Percentiles rank a stretch among this genome's conserved stretches.
These are phyloP conservation scores for Sphaerulina vaccinii DNA, from an alignment of 2,329 filamentous ascomycete genomes.

Conservation along the genomic window DNA sequence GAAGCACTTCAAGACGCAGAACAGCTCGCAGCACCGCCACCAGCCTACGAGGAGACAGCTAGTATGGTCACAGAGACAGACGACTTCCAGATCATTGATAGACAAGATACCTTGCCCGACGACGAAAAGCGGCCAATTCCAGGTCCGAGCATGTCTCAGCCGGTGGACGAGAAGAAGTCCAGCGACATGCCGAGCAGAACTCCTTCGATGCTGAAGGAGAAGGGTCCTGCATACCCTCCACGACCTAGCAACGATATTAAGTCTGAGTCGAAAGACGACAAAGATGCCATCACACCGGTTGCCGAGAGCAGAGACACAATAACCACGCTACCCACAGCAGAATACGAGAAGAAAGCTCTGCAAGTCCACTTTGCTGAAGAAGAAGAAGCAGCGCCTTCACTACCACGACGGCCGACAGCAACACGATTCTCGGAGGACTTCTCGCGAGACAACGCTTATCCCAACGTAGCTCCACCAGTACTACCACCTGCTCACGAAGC, in stretches of 20 bases:
- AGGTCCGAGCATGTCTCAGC: background rate
- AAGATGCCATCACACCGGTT: background rate
- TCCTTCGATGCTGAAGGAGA: constrained; percentile 8
- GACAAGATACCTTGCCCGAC: constrained; percentile 3
- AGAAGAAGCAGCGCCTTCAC: background rate
- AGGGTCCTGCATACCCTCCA: constrained; percentile 5
- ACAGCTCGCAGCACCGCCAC: constrained; percentile 14
- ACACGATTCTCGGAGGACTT: constrained; percentile 12
- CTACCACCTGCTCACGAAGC: background rate
- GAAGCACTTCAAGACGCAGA: constrained; percentile 17
- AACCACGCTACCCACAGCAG: background rate
- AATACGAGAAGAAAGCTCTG: background rate
- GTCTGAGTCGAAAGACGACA: background rate
- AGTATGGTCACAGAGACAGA: constrained; percentile 11
- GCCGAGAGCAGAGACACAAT: background rate
- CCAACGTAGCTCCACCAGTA: background rate
- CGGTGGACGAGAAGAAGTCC: background rate
- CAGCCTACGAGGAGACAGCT: constrained; percentile 13
- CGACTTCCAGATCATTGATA: constrained; percentile 17
- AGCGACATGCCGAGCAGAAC: constrained; percentile 1
- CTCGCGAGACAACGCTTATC: background rate
- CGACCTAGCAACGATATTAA: background rate
- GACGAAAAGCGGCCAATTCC: constrained; percentile 1
- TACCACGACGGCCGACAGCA: constrained; percentile 5
- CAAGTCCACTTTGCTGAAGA: constrained; percentile 1